phyloP scores from a whole-genome alignment of 164 flowering plant genomes.

The Echeveria elegans region DNA sequence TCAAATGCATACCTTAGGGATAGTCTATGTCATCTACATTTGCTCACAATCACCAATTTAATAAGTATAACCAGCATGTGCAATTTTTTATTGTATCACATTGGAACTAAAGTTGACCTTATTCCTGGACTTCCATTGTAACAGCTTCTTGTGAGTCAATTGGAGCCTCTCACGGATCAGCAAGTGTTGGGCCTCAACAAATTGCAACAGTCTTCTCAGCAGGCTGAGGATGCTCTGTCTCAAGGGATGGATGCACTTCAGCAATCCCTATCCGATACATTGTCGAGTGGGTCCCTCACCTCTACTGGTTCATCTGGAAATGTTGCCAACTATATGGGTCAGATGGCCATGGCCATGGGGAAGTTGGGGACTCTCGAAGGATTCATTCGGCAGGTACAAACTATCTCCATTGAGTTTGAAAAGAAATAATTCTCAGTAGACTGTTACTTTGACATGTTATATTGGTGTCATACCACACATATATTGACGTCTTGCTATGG shows the following conservation, averaged over 20 bases:
- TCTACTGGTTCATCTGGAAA: background rate
- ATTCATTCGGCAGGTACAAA: conserved; percentile 4
- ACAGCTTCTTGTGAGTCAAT: conserved; percentile 8
- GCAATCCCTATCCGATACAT: conserved; percentile 10
- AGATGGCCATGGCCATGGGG: conserved; percentile 9
- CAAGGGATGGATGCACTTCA: conserved; percentile 9
- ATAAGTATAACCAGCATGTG: background rate
- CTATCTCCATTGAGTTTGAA: background rate
- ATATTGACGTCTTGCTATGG: background rate
- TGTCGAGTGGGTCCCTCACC: conserved; percentile 3
- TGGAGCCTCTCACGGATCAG: conserved; percentile 10
- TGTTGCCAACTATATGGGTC: conserved; percentile 11
- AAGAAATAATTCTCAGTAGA: background rate
- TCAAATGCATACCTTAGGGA: background rate
- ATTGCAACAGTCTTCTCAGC: conserved; percentile 11
- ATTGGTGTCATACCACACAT: too few species aligned
- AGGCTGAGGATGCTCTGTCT: conserved; percentile 10
- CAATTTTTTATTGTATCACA: background rate
- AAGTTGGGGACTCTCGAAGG: conserved; percentile 6
- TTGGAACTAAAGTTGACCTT: background rate
- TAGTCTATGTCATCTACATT: background rate
- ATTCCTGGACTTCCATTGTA: background rate
- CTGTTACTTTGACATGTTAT: background rate
- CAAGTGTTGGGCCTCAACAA: conserved; percentile 8
- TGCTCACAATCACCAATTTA: background rate